These are phyloP conservation scores for Mycena floridula DNA, from an alignment of 768 basidiomycete species.

Conservation along the genomic window DNA sequence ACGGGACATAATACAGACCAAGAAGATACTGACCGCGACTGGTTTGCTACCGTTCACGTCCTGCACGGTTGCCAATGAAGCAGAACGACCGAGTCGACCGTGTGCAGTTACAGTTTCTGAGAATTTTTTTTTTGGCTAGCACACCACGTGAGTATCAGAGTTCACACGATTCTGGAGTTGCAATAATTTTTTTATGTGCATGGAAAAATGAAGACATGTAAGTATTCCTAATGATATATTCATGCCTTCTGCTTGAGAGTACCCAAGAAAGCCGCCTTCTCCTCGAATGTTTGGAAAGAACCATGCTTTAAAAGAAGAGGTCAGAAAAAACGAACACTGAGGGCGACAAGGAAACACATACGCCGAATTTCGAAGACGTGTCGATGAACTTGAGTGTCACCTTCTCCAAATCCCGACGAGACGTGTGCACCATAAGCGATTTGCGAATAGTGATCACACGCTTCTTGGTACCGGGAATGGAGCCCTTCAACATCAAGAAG, in stretches of 20 bases:
- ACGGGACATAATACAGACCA: conserved; percentile 1
- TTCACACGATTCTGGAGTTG: neutral
- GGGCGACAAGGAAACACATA: conserved; percentile 36
- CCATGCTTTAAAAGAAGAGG: conserved; percentile 66
- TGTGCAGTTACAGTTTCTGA: no score
- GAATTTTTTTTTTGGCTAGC: neutral
- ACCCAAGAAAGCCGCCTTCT: conserved; percentile 93
- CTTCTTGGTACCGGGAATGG: conserved; percentile 94
- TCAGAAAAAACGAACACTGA: neutral
- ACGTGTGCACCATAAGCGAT: conserved; percentile 94
- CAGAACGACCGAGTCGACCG: no score
- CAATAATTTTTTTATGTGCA: no score
- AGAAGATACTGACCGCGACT: conserved; percentile 36
- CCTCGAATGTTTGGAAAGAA: conserved; percentile 93
- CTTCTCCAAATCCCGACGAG: conserved; percentile 95
- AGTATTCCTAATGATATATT: conserved; percentile 18
- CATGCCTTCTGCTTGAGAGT: conserved; percentile 56
- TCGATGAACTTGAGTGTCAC: conserved; percentile 98
- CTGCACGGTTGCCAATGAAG: no score
- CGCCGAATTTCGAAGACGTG: conserved; percentile 95
- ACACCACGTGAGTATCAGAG: neutral
- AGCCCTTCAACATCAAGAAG: conserved; percentile 95
- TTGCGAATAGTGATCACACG: conserved; percentile 97
- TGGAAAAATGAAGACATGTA: conserved; percentile 7
- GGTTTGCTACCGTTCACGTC: conserved; percentile 15